Evolutionary conservation across 495 filamentous ascomycete genomes (phyloP), one percentile per base, ranked within the genome.

Genomic region (Pseudotulostoma volvatum): DNA sequence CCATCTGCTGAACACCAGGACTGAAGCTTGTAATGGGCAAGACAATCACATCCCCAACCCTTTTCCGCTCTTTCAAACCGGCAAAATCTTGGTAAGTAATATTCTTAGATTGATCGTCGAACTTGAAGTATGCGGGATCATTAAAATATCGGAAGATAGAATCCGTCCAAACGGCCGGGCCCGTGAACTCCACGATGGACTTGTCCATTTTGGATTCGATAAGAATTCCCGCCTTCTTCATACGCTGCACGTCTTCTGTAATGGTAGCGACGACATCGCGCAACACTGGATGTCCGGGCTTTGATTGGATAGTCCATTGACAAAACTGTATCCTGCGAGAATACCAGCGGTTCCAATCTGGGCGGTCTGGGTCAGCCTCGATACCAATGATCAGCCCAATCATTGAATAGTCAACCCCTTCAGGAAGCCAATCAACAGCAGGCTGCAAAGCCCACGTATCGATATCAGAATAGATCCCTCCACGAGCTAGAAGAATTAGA

Each of bases 221-320:
- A 20, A 96, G 73, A 19, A 67, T 63, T 1, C 81, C 82, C 14
- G 63, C 63, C 44, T 69, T 65, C 60, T 93, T 88, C 55, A 79
- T 72, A 39, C 71, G 69, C 30, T 96, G 63, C 4, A 87, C 79
- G 51, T 85, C 74, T 45, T 81, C 66, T 1, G 86, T 93, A 49
- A 97, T 82, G 43, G 76, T 79, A 9, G 82, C 70, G 18, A 97
- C 82, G 37, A 95, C 73, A 40, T 95, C 84, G 18, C 82, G 72
- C 34, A 97, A 65, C 15, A 95, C 79, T 0, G 90, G 90, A 50
- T 97, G 90, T 5, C 90, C 90, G 0, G 90, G 81, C 56, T 97
- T 97, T 31, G 82, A 63, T 52, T 95, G 88, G 37, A 97, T 94
- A 3, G 90, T 97, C 90, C 90, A 97, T 54, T 97, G 90, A 57